phyloP scores from a whole-genome alignment of 257 asterid genomes.

The Solanum lycopersicoides region DNA sequence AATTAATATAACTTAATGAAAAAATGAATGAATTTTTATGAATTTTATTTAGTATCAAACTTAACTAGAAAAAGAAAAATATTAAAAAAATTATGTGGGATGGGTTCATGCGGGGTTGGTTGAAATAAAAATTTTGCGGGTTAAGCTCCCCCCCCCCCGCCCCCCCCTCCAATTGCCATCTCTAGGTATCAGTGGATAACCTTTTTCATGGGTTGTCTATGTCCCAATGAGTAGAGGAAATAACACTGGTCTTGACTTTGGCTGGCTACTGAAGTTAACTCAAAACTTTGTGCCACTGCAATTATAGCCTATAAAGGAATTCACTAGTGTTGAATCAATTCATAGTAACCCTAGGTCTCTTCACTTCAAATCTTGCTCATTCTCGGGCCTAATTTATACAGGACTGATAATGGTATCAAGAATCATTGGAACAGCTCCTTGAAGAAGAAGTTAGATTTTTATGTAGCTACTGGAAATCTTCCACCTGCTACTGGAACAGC shows the following conservation, averaged over 20 bases:
- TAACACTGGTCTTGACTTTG: not conserved
- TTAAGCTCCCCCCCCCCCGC: no score
- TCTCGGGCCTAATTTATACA: conserved; percentile 19
- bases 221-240: not conserved
- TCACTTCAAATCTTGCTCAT: not conserved
- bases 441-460: conserved; percentile 87
- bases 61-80: no score
- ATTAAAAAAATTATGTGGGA: no score
- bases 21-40: no score
- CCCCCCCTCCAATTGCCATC: no score
- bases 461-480: conserved; percentile 80
- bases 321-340: not conserved
- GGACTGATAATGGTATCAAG: conserved; percentile 97
- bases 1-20: no score
- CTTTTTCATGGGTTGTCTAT: not conserved
- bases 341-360: not conserved
- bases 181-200: not conserved
- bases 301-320: not conserved
- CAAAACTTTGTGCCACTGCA: not conserved
- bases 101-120: no score
- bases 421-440: conserved; percentile 99
- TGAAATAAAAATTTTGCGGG: no score
- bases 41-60: no score
- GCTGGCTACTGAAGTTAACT: not conserved
- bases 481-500: conserved; percentile 40